phyloP scores from a whole-genome alignment of 2,329 filamentous ascomycete species.

The Plectosphaerella plurivora region DNA sequence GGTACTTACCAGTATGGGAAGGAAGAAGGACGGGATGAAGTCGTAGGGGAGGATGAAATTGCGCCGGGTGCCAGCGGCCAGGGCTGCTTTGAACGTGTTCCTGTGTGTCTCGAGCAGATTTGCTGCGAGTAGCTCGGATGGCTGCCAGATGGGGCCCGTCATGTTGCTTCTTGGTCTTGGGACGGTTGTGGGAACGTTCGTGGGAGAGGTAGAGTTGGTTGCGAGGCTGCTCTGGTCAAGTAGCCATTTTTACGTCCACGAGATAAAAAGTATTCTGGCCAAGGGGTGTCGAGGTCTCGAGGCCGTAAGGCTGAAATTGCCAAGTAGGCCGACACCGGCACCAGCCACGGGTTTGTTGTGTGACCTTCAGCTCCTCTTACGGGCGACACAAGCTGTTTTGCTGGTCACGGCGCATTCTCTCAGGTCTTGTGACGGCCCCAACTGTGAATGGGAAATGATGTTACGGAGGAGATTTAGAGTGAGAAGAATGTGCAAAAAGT shows the following conservation, averaged over 20 bases:
- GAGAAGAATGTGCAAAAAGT: background rate
- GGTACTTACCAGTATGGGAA: constrained; percentile 34
- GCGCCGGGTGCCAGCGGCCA: constrained; percentile 31
- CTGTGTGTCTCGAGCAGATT: constrained; percentile 25
- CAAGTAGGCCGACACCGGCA: no score
- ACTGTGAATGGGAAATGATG: no score
- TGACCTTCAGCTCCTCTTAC: no score
- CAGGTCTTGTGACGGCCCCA: no score
- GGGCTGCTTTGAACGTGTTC: constrained; percentile 26
- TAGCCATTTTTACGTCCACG: no score
- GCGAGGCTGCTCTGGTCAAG: background rate
- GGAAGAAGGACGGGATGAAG: constrained; percentile 39
- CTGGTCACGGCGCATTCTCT: no score
- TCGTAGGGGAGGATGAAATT: constrained; percentile 51
- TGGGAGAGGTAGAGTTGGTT: background rate
- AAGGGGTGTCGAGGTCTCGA: background rate
- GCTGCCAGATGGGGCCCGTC: background rate
- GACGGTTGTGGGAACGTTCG: background rate
- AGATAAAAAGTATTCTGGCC: background rate
- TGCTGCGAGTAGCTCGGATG: constrained; percentile 8
- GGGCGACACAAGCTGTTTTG: no score
- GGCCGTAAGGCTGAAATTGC: background rate
- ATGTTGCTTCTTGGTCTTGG: background rate
- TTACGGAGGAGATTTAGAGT: background rate
- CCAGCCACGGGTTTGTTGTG: no score